Percentiles rank a stretch among this genome's conserved stretches.
These are phyloP conservation scores for Rhodomyrtus tomentosa DNA, from an alignment of 345 rosid genomes.

Conservation along the genomic window DNA sequence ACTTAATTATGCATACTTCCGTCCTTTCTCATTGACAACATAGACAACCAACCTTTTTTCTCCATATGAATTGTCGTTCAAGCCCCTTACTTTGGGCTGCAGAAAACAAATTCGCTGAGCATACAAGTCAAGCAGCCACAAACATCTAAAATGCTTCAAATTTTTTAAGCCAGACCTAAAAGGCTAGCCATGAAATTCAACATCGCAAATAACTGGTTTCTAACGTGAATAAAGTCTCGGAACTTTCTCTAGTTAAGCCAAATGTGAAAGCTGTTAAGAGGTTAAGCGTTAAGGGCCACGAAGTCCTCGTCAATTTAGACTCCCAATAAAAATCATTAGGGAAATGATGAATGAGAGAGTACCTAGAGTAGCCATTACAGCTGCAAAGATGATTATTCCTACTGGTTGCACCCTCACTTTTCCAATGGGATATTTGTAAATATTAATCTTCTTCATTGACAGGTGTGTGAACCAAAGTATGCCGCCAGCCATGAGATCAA, in stretches of 20 bases:
- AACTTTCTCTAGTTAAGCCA: background rate
- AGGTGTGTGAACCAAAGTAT: slow-evolving; percentile 91
- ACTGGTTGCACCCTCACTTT: slow-evolving; percentile 94
- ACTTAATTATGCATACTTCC: background rate
- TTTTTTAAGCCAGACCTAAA: background rate
- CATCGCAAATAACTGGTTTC: background rate
- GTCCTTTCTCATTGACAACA: background rate
- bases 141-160: background rate
- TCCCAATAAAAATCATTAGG: background rate
- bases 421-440: slow-evolving; percentile 90
- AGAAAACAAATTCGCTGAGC: background rate
- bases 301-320: background rate
- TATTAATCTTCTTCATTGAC: slow-evolving; percentile 75
- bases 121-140: background rate
- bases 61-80: background rate
- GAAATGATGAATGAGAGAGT: background rate
- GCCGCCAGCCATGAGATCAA: slow-evolving; percentile 94
- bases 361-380: slow-evolving; percentile 96
- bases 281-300: background rate
- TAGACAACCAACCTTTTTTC: background rate
- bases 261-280: background rate
- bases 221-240: background rate
- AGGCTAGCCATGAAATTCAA: background rate
- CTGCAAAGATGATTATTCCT: slow-evolving; percentile 86
- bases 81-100: background rate